Percentiles rank a stretch among this genome's conserved stretches.
These are phyloP conservation scores for Phlyctochytrium bullatum DNA, from an alignment of 192 early-diverging fungal species.

Conservation along the genomic window DNA sequence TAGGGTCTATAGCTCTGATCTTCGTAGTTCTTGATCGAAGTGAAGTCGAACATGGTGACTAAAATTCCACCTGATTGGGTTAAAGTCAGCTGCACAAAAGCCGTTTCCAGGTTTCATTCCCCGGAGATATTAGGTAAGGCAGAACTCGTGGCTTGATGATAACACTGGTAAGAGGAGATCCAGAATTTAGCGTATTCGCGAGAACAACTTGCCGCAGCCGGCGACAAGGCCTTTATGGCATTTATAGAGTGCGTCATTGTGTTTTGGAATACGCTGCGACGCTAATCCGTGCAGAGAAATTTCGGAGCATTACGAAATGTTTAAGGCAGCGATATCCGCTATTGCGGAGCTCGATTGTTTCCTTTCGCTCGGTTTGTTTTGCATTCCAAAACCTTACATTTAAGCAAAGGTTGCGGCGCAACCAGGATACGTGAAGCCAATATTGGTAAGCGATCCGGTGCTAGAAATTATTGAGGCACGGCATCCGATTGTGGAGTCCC, in stretches of 20 bases:
- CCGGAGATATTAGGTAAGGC: constrained; percentile 44
- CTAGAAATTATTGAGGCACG: constrained; percentile 58
- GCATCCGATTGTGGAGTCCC: constrained; percentile 67
- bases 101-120: constrained; percentile 67
- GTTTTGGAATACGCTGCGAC: not conserved
- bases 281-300: constrained; percentile 36
- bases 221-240: constrained; percentile 53
- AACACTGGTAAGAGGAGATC: constrained; percentile 37
- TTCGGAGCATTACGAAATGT: constrained; percentile 52
- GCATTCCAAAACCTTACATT: not conserved
- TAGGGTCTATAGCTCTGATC: not conserved
- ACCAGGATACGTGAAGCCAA: constrained; percentile 65
- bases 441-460: constrained; percentile 43
- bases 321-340: constrained; percentile 54
- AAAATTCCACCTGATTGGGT: constrained; percentile 72
- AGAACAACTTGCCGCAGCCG: constrained; percentile 54
- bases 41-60: constrained; percentile 52
- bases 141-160: too few relatives aligned
- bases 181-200: constrained; percentile 53
- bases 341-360: constrained; percentile 67
- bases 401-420: constrained; percentile 53
- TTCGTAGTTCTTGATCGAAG: constrained; percentile 55
- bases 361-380: constrained; percentile 52
- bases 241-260: constrained; percentile 46
- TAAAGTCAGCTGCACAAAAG: constrained; percentile 63